Conservation (phyloP, 495 filamentous ascomycete species). For the Penicillium alfredii region DNA sequence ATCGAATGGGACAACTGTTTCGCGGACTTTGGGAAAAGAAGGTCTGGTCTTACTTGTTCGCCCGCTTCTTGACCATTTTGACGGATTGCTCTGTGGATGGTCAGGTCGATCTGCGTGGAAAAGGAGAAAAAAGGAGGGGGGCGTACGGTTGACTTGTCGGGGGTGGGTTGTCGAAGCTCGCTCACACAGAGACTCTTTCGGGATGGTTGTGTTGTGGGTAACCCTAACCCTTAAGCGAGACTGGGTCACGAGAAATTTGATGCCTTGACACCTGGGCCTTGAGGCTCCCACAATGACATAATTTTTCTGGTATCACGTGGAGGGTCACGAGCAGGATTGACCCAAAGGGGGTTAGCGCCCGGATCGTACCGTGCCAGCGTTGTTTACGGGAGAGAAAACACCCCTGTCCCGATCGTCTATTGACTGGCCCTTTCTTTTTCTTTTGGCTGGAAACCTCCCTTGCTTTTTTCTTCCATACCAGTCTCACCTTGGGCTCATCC, state of each 20-base stretch:
- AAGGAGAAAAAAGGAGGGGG: constrained; percentile 21
- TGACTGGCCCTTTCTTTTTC: constrained; percentile 19
- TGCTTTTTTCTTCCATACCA: constrained; percentile 15
- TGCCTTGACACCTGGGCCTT: not conserved
- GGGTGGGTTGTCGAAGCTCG: constrained; percentile 43
- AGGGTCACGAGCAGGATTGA: constrained; percentile 4
- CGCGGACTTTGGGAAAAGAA: constrained; percentile 16
- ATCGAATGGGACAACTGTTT: constrained; percentile 25
- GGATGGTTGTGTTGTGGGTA: constrained; percentile 44
- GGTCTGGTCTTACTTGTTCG: constrained; percentile 73
- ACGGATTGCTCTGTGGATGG: constrained; percentile 49
- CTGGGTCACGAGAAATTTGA: constrained; percentile 17
- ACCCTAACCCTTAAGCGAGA: constrained; percentile 45
- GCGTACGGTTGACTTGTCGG: constrained; percentile 45
- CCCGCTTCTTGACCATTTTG: constrained; percentile 99
- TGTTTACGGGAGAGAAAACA: constrained; percentile 23
- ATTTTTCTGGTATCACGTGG: no score
- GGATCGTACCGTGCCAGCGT: constrained; percentile 18
- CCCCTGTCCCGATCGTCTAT: constrained; percentile 28
- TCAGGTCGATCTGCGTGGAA: constrained; percentile 22
- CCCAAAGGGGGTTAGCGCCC: constrained; percentile 13
- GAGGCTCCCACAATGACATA: no score
- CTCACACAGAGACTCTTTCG: constrained; percentile 32
- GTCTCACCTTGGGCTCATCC: constrained; percentile 13
- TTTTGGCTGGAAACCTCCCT: constrained; percentile 11